These are phyloP conservation scores for Castanea crenata DNA, from an alignment of 306 rosid species.

Conservation along the genomic window DNA sequence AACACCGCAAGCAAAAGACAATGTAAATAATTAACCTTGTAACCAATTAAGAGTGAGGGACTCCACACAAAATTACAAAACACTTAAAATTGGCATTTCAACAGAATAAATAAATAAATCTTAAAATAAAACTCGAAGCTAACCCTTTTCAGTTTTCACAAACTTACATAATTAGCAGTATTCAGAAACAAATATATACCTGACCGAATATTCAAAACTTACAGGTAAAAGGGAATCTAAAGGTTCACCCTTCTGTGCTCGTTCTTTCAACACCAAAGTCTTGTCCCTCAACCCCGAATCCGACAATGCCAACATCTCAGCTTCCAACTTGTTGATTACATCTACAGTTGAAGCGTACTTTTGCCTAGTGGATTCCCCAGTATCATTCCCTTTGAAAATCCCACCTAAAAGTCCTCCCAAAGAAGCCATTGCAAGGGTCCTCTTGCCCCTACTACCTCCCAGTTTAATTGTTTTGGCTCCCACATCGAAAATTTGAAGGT, in stretches of 20 bases:
- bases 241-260: conserved; percentile 70
- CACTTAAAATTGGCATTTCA: background rate
- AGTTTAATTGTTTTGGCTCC: conserved; percentile 28
- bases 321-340: conserved; percentile 59
- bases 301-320: conserved; percentile 66
- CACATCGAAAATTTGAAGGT: conserved; percentile 21
- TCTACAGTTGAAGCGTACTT: conserved; percentile 65
- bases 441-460: conserved; percentile 15
- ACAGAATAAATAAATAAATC: background rate
- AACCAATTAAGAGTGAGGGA: background rate
- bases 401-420: conserved; percentile 87
- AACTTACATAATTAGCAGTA: too few species aligned
- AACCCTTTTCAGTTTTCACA: too few species aligned
- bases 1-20: background rate
- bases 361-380: conserved; percentile 83
- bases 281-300: conserved; percentile 77
- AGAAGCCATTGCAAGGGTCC: conserved; percentile 45
- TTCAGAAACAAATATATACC: background rate
- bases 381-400: conserved; percentile 74
- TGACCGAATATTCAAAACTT: background rate
- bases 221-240: conserved; percentile 91
- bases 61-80: background rate
- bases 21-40: background rate
- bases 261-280: conserved; percentile 54
- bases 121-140: too few species aligned